phyloP scores from a whole-genome alignment of 78 protist species.

The Guillardia theta region DNA sequence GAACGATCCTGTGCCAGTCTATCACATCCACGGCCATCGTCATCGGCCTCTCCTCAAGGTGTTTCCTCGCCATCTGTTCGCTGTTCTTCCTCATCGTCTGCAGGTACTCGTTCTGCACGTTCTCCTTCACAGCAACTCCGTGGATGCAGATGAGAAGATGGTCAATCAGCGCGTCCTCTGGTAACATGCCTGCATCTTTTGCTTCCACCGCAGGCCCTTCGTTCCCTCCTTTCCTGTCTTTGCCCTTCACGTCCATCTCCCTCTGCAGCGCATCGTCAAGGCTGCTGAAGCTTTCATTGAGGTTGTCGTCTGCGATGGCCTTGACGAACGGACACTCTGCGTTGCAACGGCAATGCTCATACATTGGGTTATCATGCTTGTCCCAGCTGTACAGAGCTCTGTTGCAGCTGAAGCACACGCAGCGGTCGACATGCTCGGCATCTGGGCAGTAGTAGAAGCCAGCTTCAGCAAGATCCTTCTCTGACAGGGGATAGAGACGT shows the following conservation, averaged over 20 bases:
- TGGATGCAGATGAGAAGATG: conserved; percentile 23
- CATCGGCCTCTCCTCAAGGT: conserved; percentile 5
- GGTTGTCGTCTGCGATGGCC: not conserved
- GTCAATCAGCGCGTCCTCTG: conserved; percentile 30
- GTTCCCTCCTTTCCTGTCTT: too few species aligned
- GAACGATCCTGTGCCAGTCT: conserved; percentile 21
- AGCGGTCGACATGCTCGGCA: not conserved
- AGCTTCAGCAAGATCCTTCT: not conserved
- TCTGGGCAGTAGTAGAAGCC: conserved; percentile 13
- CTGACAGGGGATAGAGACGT: not conserved
- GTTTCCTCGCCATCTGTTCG: not conserved
- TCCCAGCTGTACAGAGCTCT: conserved; percentile 6
- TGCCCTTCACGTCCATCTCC: too few species aligned
- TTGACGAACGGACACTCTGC: not conserved
- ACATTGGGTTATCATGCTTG: not conserved
- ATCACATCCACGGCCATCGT: conserved; percentile 21
- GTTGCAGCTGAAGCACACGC: conserved; percentile 37
- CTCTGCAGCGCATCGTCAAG: too few species aligned
- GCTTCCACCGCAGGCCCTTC: too few species aligned
- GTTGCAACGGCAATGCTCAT: conserved; percentile 27
- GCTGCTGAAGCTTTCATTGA: too few species aligned
- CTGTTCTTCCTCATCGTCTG: conserved; percentile 12
- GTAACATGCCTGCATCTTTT: not conserved
- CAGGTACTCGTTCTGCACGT: not conserved
- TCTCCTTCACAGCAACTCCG: not conserved